Evolutionary conservation across 1,284 basidiomycete genomes (phyloP), one percentile per base, ranked within the genome.

Genomic region (Polyporus tsugae): DNA sequence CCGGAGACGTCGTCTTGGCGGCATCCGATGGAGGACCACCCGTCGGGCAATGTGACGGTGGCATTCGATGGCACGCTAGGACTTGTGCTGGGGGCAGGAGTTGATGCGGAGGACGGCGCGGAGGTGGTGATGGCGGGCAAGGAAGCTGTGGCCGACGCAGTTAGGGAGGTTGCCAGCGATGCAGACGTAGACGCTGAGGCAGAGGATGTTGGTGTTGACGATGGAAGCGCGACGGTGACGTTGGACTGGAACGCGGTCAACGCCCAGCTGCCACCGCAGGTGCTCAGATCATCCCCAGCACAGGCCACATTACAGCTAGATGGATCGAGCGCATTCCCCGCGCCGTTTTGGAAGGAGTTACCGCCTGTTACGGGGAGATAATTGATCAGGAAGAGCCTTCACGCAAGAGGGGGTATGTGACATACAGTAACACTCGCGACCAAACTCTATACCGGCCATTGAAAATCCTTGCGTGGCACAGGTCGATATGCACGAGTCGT

Each of bases 381-480:
- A 42, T 55, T 6, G 36, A 22, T 35, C 15, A 57, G 35, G n/a
- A 25, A 38, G 9, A 53, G 0, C 15, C 4, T 39, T 17, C 3
- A 3, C 41, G 2, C 22, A 38, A 36, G 11, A 2, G 25, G 2
- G 13, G n/a, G 10, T 0, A 70, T 6, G 29, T 6, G 0, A 70
- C 73, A 53, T 29, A 77, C 74, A 77, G 64, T 75, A 77, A 65
- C 76, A 77, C 61, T 77, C 75, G 35, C 70, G 62, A 17, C 74
- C 75, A 57, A 66, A 77, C 62, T 77, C 76, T 10, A 76, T 63
- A 55, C 75, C 76, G 6, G 76, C 76, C 35, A 75, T 70, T 19
- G 68, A 60, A 69, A 73, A 76, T 44, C 72, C 70, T 55, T 72
- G 64, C 59, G 69, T 60, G 25, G 68, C 67, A 62, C 76, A 76